Evolutionary conservation across 2,329 filamentous ascomycete genomes (phyloP).

Genomic region (Trichoderma afroharzianum): DNA sequence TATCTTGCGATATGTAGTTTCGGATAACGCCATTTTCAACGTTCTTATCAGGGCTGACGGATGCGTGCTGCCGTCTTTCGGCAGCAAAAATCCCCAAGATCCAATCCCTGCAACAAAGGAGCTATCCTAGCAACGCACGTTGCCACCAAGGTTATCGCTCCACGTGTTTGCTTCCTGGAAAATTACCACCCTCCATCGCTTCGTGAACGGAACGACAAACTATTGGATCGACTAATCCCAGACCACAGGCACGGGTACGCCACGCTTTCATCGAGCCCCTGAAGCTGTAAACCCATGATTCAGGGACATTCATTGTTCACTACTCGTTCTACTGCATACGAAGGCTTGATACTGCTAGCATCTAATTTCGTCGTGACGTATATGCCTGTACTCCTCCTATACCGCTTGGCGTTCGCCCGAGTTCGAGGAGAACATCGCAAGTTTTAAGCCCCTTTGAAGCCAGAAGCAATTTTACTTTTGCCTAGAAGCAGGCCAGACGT

Average conservation of each 20-base stretch:
- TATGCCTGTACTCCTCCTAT: not conserved
- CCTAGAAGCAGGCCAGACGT: conserved; percentile 2
- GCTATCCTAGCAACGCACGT: not conserved
- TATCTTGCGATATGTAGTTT: not conserved
- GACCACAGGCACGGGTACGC: not conserved
- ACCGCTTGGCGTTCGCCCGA: not conserved
- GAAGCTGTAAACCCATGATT: not conserved
- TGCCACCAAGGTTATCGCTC: not conserved
- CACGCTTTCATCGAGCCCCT: not conserved
- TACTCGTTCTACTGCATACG: not conserved
- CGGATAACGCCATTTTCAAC: not conserved
- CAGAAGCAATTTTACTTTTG: not conserved
- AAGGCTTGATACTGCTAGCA: not conserved
- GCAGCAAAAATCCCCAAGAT: not conserved
- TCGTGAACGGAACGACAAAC: not conserved
- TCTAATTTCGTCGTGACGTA: not conserved
- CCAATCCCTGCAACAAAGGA: not conserved
- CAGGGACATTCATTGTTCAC: not conserved
- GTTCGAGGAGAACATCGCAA: not conserved
- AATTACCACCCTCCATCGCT: not conserved
- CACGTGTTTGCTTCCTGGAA: not conserved
- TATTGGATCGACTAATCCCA: not conserved
- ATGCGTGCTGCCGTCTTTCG: not conserved
- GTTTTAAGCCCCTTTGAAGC: not conserved
- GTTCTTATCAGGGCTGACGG: not conserved